Evolutionary conservation across 2,329 filamentous ascomycete genomes (phyloP).

Genomic region (Xylaria sp.): DNA sequence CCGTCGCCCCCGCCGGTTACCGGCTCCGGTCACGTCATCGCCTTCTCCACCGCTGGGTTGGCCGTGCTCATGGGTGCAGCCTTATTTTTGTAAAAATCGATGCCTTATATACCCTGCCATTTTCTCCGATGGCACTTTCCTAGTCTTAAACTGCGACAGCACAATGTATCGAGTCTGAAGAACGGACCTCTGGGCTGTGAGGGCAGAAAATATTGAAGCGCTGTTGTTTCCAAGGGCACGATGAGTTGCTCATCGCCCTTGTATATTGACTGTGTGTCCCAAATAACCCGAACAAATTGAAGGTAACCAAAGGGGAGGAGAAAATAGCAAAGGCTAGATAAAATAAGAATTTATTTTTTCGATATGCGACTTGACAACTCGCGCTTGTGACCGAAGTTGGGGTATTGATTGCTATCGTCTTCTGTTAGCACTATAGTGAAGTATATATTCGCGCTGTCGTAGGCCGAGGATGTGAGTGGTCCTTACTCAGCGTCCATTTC

Average conservation of each 20-base stretch:
- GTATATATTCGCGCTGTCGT: not conserved
- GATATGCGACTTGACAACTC: not conserved
- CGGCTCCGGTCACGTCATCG: constrained; percentile 1
- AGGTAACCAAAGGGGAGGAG: not conserved
- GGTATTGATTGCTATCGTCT: not conserved
- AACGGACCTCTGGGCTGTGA: not conserved
- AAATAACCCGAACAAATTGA: not conserved
- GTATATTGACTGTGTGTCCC: not conserved
- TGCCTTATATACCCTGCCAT: too few species aligned
- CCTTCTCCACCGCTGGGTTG: not conserved
- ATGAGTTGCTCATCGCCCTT: not conserved
- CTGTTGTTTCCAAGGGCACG: not conserved
- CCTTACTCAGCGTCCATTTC: constrained; percentile 22
- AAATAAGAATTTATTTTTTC: not conserved
- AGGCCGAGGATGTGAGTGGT: constrained; percentile 5
- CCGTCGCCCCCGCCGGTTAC: constrained; percentile 7
- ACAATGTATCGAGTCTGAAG: not conserved
- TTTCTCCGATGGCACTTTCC: not conserved
- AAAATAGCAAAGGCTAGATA: not conserved
- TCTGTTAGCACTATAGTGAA: not conserved
- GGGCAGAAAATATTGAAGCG: not conserved
- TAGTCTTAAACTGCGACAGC: not conserved
- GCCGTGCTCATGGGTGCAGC: not conserved
- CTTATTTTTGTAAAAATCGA: constrained; percentile 9
- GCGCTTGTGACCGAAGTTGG: not conserved